A percentile compares a stretch with the other conserved stretches of the same genome.
phyloP scores from a whole-genome alignment of 495 filamentous ascomycete genomes.

The Tuber melanosporum region DNA sequence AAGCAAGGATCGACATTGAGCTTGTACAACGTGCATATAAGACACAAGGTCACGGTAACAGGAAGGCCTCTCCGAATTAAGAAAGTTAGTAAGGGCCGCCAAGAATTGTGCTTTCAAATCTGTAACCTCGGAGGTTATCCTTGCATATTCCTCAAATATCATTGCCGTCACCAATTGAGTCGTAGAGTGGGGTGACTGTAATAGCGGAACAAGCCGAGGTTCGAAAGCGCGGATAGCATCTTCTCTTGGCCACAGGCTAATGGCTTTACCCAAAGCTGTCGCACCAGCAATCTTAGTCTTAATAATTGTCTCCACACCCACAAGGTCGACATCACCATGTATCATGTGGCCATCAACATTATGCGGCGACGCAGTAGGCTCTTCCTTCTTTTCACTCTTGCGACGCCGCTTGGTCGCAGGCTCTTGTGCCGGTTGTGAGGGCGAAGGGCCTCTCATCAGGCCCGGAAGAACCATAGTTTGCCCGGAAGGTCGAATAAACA shows the following conservation, averaged over 20 bases:
- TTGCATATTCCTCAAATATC: slow-evolving; percentile 83
- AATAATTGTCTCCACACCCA: slow-evolving; percentile 79
- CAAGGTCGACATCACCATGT: slow-evolving; percentile 88
- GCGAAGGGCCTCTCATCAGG: slow-evolving; percentile 54
- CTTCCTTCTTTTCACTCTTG: slow-evolving; percentile 75
- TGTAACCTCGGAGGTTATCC: slow-evolving; percentile 45
- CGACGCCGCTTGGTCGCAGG: slow-evolving; percentile 64
- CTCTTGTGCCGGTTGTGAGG: slow-evolving; percentile 47
- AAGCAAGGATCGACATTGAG: slow-evolving; percentile 81
- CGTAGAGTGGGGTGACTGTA: slow-evolving; percentile 67
- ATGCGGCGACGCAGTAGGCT: slow-evolving; percentile 62
- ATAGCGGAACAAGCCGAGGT: slow-evolving; percentile 53
- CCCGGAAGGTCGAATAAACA: slow-evolving; percentile 94
- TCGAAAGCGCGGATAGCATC: slow-evolving; percentile 50
- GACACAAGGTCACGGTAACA: slow-evolving; percentile 83
- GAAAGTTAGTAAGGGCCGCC: slow-evolving; percentile 57
- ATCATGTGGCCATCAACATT: slow-evolving; percentile 98
- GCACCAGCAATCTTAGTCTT: slow-evolving; percentile 82
- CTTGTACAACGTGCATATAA: slow-evolving; percentile 78
- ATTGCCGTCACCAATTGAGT: slow-evolving; percentile 78
- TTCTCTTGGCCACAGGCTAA: slow-evolving; percentile 55
- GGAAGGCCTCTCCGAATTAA: slow-evolving; percentile 71
- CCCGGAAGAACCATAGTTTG: slow-evolving; percentile 58
- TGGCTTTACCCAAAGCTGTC: slow-evolving; percentile 69
- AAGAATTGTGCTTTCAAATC: slow-evolving; percentile 49